A percentile compares a stretch with the other conserved stretches of the same genome.
Evolutionary conservation across 1,284 basidiomycete species (phyloP).

Genomic region (Marasmius tenuissimus): DNA sequence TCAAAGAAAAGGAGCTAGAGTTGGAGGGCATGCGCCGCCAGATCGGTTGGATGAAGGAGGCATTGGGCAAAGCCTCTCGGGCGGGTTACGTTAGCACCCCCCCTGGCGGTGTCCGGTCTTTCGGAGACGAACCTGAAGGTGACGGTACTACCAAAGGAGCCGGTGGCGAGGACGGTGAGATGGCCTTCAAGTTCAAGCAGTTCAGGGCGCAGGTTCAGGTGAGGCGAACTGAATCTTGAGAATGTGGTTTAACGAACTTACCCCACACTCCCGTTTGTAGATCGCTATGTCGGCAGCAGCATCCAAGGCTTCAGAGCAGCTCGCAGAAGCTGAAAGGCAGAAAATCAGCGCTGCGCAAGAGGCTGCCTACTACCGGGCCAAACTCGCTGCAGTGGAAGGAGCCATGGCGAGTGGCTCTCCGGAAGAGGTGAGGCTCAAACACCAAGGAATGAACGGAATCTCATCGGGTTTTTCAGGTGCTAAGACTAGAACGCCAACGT

Average conservation of each 20-base stretch:
- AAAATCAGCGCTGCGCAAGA: slow-evolving; percentile 88
- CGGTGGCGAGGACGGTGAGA: slow-evolving; percentile 59
- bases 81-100: slow-evolving; percentile 81
- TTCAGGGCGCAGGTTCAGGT: slow-evolving; percentile 90
- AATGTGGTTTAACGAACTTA: neutral
- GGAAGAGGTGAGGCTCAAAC: neutral
- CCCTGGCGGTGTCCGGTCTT: slow-evolving; percentile 38
- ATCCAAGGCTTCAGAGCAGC: slow-evolving; percentile 72
- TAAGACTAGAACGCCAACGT: slow-evolving; percentile 81
- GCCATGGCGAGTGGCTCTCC: slow-evolving; percentile 44
- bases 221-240: slow-evolving; percentile 28
- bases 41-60: slow-evolving; percentile 86
- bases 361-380: slow-evolving; percentile 95
- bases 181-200: slow-evolving; percentile 85
- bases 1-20: slow-evolving; percentile 82
- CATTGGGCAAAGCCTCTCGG: slow-evolving; percentile 75
- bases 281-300: slow-evolving; percentile 75
- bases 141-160: slow-evolving; percentile 25
- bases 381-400: slow-evolving; percentile 84
- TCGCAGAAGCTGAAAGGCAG: slow-evolving; percentile 80
- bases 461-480: slow-evolving; percentile 44
- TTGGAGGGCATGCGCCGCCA: slow-evolving; percentile 77
- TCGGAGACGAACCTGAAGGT: slow-evolving; percentile 37
- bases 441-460: neutral
- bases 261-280: slow-evolving; percentile 36